These are phyloP conservation scores for Achaetomium macrosporum DNA, from an alignment of 2,329 filamentous ascomycete genomes.

Conservation along the genomic window DNA sequence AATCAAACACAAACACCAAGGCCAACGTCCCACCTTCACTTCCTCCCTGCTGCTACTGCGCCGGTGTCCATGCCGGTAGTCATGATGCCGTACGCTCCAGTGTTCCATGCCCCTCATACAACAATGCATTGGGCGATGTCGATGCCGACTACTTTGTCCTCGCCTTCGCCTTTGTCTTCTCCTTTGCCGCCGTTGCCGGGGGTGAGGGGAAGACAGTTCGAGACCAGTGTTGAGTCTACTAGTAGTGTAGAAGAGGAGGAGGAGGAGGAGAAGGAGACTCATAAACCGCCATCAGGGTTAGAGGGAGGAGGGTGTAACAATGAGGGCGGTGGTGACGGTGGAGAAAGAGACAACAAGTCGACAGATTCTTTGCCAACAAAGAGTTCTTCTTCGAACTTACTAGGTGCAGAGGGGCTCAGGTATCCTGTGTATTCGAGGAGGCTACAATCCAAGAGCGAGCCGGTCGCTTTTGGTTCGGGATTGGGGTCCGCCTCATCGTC, in stretches of 20 bases:
- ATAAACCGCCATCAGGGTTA: neutral
- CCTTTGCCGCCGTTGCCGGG: neutral
- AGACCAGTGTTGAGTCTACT: neutral
- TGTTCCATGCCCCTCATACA: constrained; percentile 13
- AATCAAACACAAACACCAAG: neutral
- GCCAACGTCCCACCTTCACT: constrained; percentile 13
- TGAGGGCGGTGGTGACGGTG: neutral
- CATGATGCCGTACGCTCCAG: constrained; percentile 19
- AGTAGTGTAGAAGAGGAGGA: neutral
- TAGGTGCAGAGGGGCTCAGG: constrained; percentile 18
- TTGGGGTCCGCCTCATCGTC: neutral
- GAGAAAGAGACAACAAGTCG: neutral
- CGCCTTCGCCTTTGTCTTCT: neutral
- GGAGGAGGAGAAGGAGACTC: neutral
- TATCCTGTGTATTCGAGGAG: constrained; percentile 37
- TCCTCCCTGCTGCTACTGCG: constrained; percentile 16
- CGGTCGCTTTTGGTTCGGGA: constrained; percentile 18
- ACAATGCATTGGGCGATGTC: too few relatives aligned
- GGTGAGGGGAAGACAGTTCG: neutral
- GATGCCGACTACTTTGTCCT: neutral
- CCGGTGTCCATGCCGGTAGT: constrained; percentile 11
- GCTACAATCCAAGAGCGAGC: constrained; percentile 44
- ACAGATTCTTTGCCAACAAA: neutral
- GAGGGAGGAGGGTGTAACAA: neutral
- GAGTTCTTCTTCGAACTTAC: too few relatives aligned